Evolutionary conservation across 192 early-diverging fungal genomes (phyloP).

Genomic region (Linnemannia schmuckeri): DNA sequence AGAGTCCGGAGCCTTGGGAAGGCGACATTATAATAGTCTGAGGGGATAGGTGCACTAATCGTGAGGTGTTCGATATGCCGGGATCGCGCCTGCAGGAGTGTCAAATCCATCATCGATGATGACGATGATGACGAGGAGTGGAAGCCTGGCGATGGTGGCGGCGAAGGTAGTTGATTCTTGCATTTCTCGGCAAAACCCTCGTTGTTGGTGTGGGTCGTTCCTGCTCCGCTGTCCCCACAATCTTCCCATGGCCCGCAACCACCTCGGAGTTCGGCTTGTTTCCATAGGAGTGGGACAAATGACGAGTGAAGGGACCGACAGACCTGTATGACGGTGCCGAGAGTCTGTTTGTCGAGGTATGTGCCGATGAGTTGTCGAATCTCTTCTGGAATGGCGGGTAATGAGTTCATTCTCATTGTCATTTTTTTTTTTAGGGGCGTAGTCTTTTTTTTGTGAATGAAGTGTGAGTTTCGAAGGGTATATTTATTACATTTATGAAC

Average conservation of each 20-base stretch:
- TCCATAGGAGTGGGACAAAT: not conserved
- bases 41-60: not conserved
- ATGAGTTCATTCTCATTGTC: not conserved
- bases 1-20: not conserved
- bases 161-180: not conserved
- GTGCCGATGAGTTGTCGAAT: not conserved
- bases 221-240: not conserved
- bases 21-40: not conserved
- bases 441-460: not conserved
- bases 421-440: not conserved
- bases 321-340: not conserved
- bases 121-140: not conserved
- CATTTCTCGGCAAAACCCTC: not conserved
- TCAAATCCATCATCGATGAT: not conserved
- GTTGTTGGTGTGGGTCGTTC: not conserved
- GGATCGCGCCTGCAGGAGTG: not conserved
- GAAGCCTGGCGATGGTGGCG: not conserved
- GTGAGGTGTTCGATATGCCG: not conserved
- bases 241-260: not conserved
- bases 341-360: not conserved
- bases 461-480: not conserved
- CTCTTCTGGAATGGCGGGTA: conserved; percentile 1
- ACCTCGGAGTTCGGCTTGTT: not conserved
- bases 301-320: not conserved
- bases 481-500: not conserved